phyloP scores from a whole-genome alignment of 2,329 filamentous ascomycete genomes.

The Kalaharituber pfeilii region DNA sequence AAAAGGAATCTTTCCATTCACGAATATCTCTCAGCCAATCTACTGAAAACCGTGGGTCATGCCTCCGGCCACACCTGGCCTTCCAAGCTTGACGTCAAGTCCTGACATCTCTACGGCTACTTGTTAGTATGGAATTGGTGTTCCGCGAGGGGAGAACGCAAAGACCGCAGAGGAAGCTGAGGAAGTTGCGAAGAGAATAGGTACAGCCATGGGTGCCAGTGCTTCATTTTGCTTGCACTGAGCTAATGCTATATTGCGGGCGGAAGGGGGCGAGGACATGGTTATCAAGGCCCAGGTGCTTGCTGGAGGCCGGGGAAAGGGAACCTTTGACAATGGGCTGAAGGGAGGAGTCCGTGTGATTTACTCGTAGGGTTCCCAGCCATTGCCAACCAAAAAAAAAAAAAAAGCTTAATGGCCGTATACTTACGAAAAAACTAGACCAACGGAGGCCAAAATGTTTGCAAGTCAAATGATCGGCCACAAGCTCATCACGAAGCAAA shows the following conservation, averaged over 20 bases:
- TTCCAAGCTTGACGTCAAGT: conserved; percentile 8
- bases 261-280: conserved; percentile 57
- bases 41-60: conserved; percentile 50
- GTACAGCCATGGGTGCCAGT: conserved; percentile 30
- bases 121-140: conserved; percentile 73
- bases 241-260: conserved; percentile 4
- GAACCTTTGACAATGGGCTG: conserved; percentile 91
- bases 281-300: conserved; percentile 99
- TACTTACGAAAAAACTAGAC: conserved; percentile 30
- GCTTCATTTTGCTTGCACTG: background rate
- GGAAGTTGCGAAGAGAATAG: conserved; percentile 74
- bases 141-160: conserved; percentile 79
- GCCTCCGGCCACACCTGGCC: background rate
- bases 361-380: conserved; percentile 51
- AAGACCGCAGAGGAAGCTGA: conserved; percentile 73
- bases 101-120: conserved; percentile 2
- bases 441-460: conserved; percentile 90
- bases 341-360: conserved; percentile 98
- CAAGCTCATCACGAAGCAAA: conserved; percentile 99
- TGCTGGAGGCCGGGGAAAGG: conserved; percentile 93
- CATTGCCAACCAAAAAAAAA: too few species aligned
- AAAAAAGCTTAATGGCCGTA: background rate
- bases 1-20: conserved; percentile 85
- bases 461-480: conserved; percentile 99
- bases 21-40: conserved; percentile 90